phyloP scores from a whole-genome alignment of 495 filamentous ascomycete species.

The Neurospora africana region DNA sequence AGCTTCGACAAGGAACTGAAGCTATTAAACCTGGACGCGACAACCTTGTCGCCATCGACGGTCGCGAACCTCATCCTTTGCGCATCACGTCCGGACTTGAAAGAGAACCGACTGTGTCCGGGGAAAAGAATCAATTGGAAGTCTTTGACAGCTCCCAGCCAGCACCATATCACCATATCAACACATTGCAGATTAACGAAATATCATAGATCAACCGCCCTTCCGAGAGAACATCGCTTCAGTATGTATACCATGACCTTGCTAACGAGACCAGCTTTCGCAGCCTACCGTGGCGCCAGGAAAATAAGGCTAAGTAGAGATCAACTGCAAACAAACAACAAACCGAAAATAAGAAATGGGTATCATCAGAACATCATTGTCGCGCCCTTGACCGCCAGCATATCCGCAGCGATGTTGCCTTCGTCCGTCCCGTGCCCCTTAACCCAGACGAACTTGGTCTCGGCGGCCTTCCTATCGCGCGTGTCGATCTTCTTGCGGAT shows the following conservation, averaged over 20 bases:
- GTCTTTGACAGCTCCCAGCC: neutral
- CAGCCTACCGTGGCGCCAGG: neutral
- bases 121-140: too few species aligned
- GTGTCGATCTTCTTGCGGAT: conserved; percentile 64
- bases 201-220: neutral
- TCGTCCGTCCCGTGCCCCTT: conserved; percentile 63
- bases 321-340: neutral
- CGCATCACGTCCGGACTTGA: neutral
- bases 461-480: conserved; percentile 46
- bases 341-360: conserved; percentile 1
- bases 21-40: neutral
- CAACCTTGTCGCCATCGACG: neutral
- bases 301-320: neutral
- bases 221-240: neutral
- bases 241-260: neutral
- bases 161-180: neutral
- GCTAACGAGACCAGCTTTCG: conserved; percentile 1
- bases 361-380: conserved; percentile 7
- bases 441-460: conserved; percentile 73
- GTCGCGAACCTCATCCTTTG: neutral
- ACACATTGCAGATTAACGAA: neutral
- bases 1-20: neutral
- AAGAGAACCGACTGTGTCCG: neutral
- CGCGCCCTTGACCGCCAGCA: conserved; percentile 56
- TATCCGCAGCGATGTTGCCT: conserved; percentile 75